Evolutionary conservation across 139 green algal genomes (phyloP), one percentile per base, ranked within the genome.

Genomic region (Chlorella sp.): DNA sequence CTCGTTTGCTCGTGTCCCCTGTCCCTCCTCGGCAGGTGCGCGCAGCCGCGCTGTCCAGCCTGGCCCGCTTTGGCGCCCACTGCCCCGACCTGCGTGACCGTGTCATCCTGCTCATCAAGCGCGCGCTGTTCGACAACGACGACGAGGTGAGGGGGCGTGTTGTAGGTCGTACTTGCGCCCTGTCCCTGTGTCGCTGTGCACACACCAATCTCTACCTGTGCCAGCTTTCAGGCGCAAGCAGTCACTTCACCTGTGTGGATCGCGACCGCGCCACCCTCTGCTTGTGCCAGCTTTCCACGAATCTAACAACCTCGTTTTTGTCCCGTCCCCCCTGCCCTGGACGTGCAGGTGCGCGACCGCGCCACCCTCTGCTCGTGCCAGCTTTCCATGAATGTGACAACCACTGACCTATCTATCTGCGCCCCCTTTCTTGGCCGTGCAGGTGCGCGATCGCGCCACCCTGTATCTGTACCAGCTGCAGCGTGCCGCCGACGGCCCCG

Each of bases 391-490:
- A 16, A 57, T 57, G 5, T 9, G 48, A 57, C 48, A 57, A 57
- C 37, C 5, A 57, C 9, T 5, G 42, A 69, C 9, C 40, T 42
- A 26, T 60, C 9, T 11, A 7, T 22, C 40, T 2, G 11, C 40
- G 40, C 18, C 82, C 34, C 83, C 34, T 60, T 24, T 11, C 32
- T 57, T 57, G 7, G 5, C 26, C 12, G n/a, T 30, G 14, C 91
- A 98, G 95, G 97, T 99, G 80, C 95, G 98, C n/a, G 98, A 99
- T 92, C 93, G 98, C 71, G 98, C 98, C 24, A 98, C 96, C 64
- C 88, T 99, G 75, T 97, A 98, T 93, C 92, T 99, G 89, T 92
- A 96, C 71, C 95, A 99, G 92, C 96, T 99, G 76, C 86, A 90
- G 61, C 95, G 66, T 26, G 85, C 88, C 9, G 40, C 95, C 90